These are phyloP conservation scores for Sporothrix dimorphospora DNA, from an alignment of 2,329 filamentous ascomycete genomes.

Conservation along the genomic window DNA sequence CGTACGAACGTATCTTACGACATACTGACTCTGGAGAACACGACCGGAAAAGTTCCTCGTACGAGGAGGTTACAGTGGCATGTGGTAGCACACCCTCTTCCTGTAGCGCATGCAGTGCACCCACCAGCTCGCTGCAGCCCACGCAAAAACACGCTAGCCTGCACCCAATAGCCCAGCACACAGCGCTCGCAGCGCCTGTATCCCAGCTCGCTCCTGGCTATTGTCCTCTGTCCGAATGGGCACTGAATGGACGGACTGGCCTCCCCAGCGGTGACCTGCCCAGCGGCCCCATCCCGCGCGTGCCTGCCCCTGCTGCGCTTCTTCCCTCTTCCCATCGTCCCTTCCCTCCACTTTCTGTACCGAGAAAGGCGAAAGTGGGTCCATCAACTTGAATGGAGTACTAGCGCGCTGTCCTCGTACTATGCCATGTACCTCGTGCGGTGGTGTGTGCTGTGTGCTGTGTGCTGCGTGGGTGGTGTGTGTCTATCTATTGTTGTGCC, in stretches of 20 bases:
- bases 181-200: neutral
- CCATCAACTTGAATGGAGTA: slow-evolving; percentile 26
- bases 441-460: slow-evolving; percentile 24
- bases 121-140: slow-evolving; percentile 7
- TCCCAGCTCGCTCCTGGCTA: neutral
- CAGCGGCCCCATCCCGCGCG: neutral
- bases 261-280: neutral
- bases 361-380: slow-evolving; percentile 28
- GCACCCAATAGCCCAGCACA: neutral
- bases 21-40: too few species aligned
- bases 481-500: slow-evolving; percentile 22
- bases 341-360: slow-evolving; percentile 26
- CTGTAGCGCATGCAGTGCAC: neutral
- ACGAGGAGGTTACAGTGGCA: neutral
- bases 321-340: slow-evolving; percentile 17
- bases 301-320: slow-evolving; percentile 10
- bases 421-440: neutral
- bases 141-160: neutral
- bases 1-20: too few species aligned
- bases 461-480: slow-evolving; percentile 4
- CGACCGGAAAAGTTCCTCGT: neutral
- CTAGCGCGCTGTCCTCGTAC: slow-evolving; percentile 26
- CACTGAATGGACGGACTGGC: neutral
- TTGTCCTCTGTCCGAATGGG: neutral
- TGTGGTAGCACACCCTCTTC: slow-evolving; percentile 1